Evolutionary conservation across 108 stramenopile genomes (phyloP), one percentile per base, ranked within the genome.

Genomic region (Skeletonema potamos): DNA sequence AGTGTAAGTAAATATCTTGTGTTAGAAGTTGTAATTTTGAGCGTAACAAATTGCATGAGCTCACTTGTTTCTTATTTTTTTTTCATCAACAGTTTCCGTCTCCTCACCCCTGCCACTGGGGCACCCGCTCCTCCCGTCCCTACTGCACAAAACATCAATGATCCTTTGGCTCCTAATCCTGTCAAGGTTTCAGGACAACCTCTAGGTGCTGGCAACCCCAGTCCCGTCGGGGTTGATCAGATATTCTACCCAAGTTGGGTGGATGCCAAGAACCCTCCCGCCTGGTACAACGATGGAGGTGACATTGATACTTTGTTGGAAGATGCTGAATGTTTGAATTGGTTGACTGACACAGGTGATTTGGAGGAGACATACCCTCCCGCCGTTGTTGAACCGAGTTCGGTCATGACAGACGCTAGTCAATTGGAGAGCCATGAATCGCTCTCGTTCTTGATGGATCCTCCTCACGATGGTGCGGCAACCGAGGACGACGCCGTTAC

Each of bases 271-370:
- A 90, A 92, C 30, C 81, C 87, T 41, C 94, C 94, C 28, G 71
- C 85, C 34, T 95, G 94, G 94, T 95, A 95, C 61, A 72, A 87
- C 30, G 87, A 92, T 64, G 94, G 94, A 26, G 62, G 72, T 4
- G 94, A 95, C 68, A 89, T 95, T 26, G 94, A 95, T 66, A 85
- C 77, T 12, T 74, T 95, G 13, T 76, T 95, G 67, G 89, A 95
- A 70, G 90, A 91, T 39, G 88, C 87, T 0, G 93, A 92, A 41
- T 62, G 81, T 17, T 76, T 95, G 44, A 92, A 95, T 56, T 95
- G 94, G 94, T 75, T 95, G 28, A 62, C 75, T 34, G 94, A 95
- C 67, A 84, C 90, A 1, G 94, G 94, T 37, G 91, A 92, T 72
- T 56, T 92, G 39, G 70, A 91, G 27, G 94, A 95, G 66, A 82